Evolutionary conservation across 140 eudicot species (phyloP), one percentile per base, ranked within the genome.

Genomic region (Anethum foeniculum): DNA sequence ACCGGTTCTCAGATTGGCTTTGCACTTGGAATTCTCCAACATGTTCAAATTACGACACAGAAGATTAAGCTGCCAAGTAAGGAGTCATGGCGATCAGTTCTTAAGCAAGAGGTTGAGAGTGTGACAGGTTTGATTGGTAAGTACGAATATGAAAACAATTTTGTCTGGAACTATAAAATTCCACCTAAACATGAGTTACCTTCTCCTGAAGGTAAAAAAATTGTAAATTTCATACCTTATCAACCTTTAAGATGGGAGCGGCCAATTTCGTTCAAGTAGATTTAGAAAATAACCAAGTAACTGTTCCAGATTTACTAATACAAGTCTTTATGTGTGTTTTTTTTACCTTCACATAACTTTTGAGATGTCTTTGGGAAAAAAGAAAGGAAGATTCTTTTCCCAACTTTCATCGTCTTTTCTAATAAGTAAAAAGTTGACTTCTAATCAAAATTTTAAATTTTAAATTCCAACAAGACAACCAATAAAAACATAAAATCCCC

Each of bases 131-230:
- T 90, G 83, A 75, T 85, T 7, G 71, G 60, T 34, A 91, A 88
- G 48, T 93, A 84, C 48, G 87, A 87, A 80, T 88, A 85, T 19
- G 97, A 93, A 78, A 93, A 93, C 48, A 92, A 84, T 21, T 91
- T 93, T 76, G 90, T 87, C 3, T 89, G 91, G 97, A 86, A 49
- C 52, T 87, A 88, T 75, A 89, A 93, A 74, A 56, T 89, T 52
- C 98, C 98, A 1, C 38, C 18, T 38, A 81, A 79, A 7, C 75
- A 85, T 27, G 84, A 93, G 73, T 84, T 93, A 83, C 98, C 98
- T 9, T 11, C 15, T 43, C 84, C 81, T 25, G 85, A 87, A 87
- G 89, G 90, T 76, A 88, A 79, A 54, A 90, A 86, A 79, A 84
- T 93, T 27, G 92, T 82, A 44, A 87, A 76, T 79, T 30, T 72